phyloP scores from a whole-genome alignment of 225 moss, liverwort and hornwort genomes.

The Thuidium tamariscinum region DNA sequence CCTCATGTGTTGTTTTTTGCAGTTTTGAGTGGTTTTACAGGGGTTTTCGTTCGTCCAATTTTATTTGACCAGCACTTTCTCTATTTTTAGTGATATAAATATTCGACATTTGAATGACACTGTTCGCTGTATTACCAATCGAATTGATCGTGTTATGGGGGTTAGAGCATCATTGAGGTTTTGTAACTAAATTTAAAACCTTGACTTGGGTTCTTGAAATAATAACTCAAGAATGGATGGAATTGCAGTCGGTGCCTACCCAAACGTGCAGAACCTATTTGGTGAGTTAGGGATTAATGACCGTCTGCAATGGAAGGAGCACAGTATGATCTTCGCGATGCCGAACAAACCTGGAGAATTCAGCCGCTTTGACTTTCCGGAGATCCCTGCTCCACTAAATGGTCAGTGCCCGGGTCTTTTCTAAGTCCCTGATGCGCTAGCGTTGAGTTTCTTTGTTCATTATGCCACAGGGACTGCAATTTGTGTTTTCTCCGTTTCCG shows the following conservation, averaged over 20 bases:
- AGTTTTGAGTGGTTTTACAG: background rate
- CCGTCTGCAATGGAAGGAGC: slow-evolving; percentile 98
- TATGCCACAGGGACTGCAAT: background rate
- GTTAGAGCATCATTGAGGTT: background rate
- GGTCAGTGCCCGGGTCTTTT: slow-evolving; percentile 26
- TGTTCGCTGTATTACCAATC: background rate
- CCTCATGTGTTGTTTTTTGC: background rate
- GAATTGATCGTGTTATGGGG: background rate
- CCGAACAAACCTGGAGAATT: slow-evolving; percentile 90
- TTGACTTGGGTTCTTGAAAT: background rate
- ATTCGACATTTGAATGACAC: background rate
- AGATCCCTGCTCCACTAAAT: slow-evolving; percentile 80
- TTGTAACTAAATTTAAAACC: background rate
- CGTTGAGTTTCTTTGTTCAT: background rate
- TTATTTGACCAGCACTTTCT: background rate
- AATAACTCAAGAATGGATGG: background rate
- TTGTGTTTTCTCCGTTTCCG: background rate
- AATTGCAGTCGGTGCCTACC: slow-evolving; percentile 84
- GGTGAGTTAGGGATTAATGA: slow-evolving; percentile 94
- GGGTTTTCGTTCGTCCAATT: background rate
- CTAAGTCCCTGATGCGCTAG: background rate
- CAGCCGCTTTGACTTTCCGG: slow-evolving; percentile 93
- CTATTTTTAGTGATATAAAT: background rate
- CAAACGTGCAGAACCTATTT: slow-evolving; percentile 88
- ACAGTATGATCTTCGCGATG: slow-evolving; percentile 97